These are phyloP conservation scores for Boletellus ananiceps DNA, from an alignment of 768 basidiomycete species.

Conservation along the genomic window DNA sequence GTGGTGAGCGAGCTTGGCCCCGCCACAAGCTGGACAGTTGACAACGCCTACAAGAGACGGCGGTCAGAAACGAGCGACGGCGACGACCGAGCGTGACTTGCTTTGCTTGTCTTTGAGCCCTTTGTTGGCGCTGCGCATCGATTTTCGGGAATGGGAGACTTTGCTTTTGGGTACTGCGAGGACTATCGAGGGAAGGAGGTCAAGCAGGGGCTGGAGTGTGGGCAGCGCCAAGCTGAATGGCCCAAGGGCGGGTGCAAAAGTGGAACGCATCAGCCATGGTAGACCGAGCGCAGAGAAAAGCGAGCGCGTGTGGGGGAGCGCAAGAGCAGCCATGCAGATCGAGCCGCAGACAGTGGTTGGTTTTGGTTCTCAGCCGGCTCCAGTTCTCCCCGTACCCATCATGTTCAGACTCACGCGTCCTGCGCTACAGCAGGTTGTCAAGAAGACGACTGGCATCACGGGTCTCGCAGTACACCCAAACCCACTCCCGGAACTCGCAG, in stretches of 20 bases:
- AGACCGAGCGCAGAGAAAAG: conserved; percentile 21
- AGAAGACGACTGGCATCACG: conserved; percentile 80
- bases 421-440: conserved; percentile 56
- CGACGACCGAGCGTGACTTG: conserved; percentile 27
- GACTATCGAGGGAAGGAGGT: conserved; percentile 83
- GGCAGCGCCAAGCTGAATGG: conserved; percentile 37
- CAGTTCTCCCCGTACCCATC: conserved; percentile 22
- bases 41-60: conserved; percentile 62
- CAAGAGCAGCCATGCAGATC: conserved; percentile 38
- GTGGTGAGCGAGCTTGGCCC: conserved; percentile 84
- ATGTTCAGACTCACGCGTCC: conserved; percentile 81
- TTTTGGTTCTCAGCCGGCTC: conserved; percentile 4
- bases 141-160: conserved; percentile 87
- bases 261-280: conserved; percentile 22
- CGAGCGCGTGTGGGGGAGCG: conserved; percentile 32
- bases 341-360: background rate
- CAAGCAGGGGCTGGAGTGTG: conserved; percentile 46
- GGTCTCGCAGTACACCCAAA: conserved; percentile 82
- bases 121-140: conserved; percentile 94
- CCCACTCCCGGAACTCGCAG: conserved; percentile 73
- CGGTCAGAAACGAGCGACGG: conserved; percentile 3
- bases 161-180: conserved; percentile 95
- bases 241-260: conserved; percentile 21
- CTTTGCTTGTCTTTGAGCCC: conserved; percentile 92
- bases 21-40: conserved; percentile 86